Base-by-base conservation (phyloP, 495 filamentous ascomycete genomes). In the Friedmanniomyces simplex region DNA sequence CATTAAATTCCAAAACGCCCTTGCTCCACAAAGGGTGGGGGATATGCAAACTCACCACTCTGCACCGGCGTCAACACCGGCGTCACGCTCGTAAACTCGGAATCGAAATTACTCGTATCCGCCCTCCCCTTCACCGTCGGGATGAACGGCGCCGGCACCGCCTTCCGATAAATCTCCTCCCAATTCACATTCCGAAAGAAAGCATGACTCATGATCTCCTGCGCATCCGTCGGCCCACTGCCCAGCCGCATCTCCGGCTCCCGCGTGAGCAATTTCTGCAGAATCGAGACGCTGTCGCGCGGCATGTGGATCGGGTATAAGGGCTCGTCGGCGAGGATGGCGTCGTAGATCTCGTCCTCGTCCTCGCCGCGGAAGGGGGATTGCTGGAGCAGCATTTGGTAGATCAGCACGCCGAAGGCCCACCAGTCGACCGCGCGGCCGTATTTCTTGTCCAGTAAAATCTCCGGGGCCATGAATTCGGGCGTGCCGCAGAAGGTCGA, bases 381-480 rank as follows among this genome's bases (percentile, higher is more conserved):
- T 68, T 99, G 93, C 67, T 99, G 93, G 41, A 99, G 82, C 43
- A 99, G 84, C 93, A 99, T 99, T 75, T 99, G 93, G 72, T 99
- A 99, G 61, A 99, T 99, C 58, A 99, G 76, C 34, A 99, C 93
- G 66, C 93, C 93, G 71, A 99, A 99, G n/a, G 93, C 93, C 93
- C 93, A 99, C 93, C 93, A 99, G 71, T 99, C 93, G 56, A 99
- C 93, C n/a, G 93, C 91, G 50, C 93, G 84, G 39, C 91, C 93
- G 69, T 97, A 99, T 69, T 95, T 95, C 78, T 97, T 97, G 71
- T 99, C 93, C 55, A 99, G 79, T 11, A 99, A 74, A 73, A 99
- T 99, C 87, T 99, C 93, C 12, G 93, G 93, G 14, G 93, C 93
- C 93, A 99, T 99, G 59, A 99, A 99, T 67, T 99, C 93, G 41